Evolutionary conservation across 164 flowering plant genomes (phyloP), one percentile per base, ranked within the genome.

Genomic region (Annona squamosa): DNA sequence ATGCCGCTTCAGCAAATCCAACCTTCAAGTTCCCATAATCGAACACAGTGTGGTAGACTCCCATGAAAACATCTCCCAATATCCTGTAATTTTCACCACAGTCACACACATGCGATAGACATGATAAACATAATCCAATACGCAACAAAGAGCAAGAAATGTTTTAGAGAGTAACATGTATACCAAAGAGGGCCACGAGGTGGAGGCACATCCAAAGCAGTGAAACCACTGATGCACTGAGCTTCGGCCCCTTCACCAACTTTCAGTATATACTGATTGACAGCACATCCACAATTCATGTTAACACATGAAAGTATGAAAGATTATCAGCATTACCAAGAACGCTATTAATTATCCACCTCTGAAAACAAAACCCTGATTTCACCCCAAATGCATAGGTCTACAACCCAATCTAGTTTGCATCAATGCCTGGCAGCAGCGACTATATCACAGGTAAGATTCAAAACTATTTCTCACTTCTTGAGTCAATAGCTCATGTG

Each of bases 131-230:
- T 63, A 63, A 26, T 42, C 41, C 26, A 44, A 42, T 13, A 0
- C 16, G 13, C 4, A 5, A 9, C 2, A 17, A 0, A 4, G 18
- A 71, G 2, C 13, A 42, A 42, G 19, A 26, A 65, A n/a, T 3
- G 16, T 7, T 47, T 12, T 3, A 3, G 43, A 71, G 4, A 41
- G 66, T 13, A 7, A 46, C 10, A 42, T 4, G 17, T 12, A 17
- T 86, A 87, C 90, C 91, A 88, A 76, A 85, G 85, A 73, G 95
- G 91, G 48, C 92, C 92, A 4, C 87, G 90, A 48, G 91, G 92
- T 46, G 91, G 90, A 7, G 90, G 78, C 3, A 90, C 80, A 72
- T 90, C 96, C 71, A 91, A 74, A 71, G 90, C 93, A 6, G 76
- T 81, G 67, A 91, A 91, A 68, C 93, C 91, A 72, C 93, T 91